Evolutionary conservation across 768 basidiomycete genomes (phyloP).

Genomic region (Myochromella boudieri): DNA sequence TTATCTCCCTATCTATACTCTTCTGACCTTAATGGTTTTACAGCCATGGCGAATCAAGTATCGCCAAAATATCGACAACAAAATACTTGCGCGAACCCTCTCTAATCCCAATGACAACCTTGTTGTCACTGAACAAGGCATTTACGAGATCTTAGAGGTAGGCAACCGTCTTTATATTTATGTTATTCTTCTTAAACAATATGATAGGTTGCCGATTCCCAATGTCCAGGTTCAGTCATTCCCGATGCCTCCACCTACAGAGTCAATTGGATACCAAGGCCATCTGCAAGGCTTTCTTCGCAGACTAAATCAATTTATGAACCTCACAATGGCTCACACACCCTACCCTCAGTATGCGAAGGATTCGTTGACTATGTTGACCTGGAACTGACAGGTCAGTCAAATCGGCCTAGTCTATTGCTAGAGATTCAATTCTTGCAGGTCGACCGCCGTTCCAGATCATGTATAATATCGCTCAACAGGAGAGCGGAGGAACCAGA

Average conservation of each 20-base stretch:
- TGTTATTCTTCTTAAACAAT: not conserved
- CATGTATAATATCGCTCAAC: conserved; percentile 81
- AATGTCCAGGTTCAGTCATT: conserved; percentile 78
- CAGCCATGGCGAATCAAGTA: conserved; percentile 92
- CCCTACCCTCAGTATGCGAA: conserved; percentile 79
- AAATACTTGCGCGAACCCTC: conserved; percentile 39
- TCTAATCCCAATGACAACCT: conserved; percentile 71
- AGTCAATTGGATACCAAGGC: conserved; percentile 81
- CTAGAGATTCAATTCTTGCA: conserved; percentile 24
- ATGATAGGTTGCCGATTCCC: conserved; percentile 72
- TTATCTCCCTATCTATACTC: not conserved
- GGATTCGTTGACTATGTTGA: conserved; percentile 81
- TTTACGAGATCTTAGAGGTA: conserved; percentile 74
- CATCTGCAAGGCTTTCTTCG: conserved; percentile 66
- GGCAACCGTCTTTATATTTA: conserved; percentile 17
- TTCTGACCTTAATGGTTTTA: not conserved
- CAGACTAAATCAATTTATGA: conserved; percentile 58
- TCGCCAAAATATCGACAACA: conserved; percentile 46
- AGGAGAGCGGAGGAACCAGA: conserved; percentile 66
- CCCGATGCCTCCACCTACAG: conserved; percentile 59
- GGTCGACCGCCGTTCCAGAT: conserved; percentile 94
- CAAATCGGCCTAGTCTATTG: not conserved
- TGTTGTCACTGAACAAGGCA: conserved; percentile 69
- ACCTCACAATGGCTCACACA: conserved; percentile 68
- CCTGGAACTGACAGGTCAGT: conserved; percentile 73